Evolutionary conservation across 768 basidiomycete genomes (phyloP).

Genomic region (Coprinellus micaceus): DNA sequence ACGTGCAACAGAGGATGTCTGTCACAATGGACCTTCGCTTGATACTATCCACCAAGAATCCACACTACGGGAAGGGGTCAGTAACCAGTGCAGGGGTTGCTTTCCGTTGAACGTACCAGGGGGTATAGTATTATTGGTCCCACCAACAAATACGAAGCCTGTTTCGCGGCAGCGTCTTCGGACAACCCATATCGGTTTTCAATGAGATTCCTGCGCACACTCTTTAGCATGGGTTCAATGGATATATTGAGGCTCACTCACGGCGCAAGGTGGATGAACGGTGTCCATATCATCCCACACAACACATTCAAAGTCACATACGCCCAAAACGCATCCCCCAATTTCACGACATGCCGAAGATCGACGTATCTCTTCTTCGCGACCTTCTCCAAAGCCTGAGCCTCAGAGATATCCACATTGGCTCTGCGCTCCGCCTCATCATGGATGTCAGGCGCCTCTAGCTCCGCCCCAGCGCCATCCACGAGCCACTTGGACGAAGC

Average conservation of each 20-base stretch:
- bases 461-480: constrained; percentile 53
- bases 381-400: constrained; percentile 59
- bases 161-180: constrained; percentile 57
- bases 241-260: constrained; percentile 34
- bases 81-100: not conserved
- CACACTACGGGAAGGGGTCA: constrained; percentile 49
- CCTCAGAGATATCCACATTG: constrained; percentile 46
- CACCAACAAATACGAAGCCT: constrained; percentile 68
- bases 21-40: constrained; percentile 57
- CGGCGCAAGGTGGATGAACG: constrained; percentile 75
- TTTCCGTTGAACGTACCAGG: constrained; percentile 38
- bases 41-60: constrained; percentile 59
- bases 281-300: constrained; percentile 75
- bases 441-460: constrained; percentile 60
- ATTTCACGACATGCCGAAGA: constrained; percentile 53
- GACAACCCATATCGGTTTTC: constrained; percentile 60
- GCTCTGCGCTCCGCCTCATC: constrained; percentile 49
- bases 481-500: constrained; percentile 62
- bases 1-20: constrained; percentile 55
- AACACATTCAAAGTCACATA: constrained; percentile 70
- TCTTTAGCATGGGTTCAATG: constrained; percentile 5
- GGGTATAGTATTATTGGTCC: constrained; percentile 72
- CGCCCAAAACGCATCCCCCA: constrained; percentile 81
- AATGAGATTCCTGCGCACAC: constrained; percentile 57
- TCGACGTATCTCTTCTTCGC: constrained; percentile 63